These are phyloP conservation scores for Entonaema liquescens DNA, from an alignment of 495 filamentous ascomycete genomes.

Conservation along the genomic window DNA sequence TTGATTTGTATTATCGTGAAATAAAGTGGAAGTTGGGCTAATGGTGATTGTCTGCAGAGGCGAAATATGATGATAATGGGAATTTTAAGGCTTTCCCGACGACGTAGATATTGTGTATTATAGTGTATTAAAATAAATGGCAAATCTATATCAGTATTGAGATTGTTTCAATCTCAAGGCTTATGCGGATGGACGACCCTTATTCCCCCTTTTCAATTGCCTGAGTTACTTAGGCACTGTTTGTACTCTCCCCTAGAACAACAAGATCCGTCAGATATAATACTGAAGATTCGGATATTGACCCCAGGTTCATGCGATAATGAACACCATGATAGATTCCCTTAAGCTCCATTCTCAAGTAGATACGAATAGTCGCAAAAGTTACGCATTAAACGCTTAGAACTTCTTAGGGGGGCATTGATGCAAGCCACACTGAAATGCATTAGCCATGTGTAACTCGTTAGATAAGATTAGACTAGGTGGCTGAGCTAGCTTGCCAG, in stretches of 20 bases:
- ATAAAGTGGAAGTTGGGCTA: constrained; percentile 23
- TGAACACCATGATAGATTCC: neutral
- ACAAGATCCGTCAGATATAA: neutral
- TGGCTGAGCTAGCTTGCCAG: neutral
- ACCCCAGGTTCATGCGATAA: neutral
- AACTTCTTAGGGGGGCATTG: neutral
- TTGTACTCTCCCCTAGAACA: neutral
- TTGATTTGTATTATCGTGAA: no score
- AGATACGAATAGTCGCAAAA: neutral
- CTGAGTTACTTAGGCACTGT: neutral
- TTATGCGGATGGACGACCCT: neutral
- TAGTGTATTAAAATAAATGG: constrained; percentile 14
- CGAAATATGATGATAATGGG: constrained; percentile 86
- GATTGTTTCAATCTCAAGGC: neutral
- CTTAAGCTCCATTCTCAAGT: neutral
- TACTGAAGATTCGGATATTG: neutral
- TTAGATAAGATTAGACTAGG: neutral
- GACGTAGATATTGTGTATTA: constrained; percentile 24
- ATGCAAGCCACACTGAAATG: neutral
- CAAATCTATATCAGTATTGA: neutral
- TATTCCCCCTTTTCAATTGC: neutral
- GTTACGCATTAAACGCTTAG: no score
- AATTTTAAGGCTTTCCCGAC: constrained; percentile 47
- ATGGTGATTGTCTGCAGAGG: constrained; percentile 64
- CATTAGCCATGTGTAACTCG: neutral